Conservation (phyloP, 176 grass and related monocot genomes). For the Juncus effusus region DNA sequence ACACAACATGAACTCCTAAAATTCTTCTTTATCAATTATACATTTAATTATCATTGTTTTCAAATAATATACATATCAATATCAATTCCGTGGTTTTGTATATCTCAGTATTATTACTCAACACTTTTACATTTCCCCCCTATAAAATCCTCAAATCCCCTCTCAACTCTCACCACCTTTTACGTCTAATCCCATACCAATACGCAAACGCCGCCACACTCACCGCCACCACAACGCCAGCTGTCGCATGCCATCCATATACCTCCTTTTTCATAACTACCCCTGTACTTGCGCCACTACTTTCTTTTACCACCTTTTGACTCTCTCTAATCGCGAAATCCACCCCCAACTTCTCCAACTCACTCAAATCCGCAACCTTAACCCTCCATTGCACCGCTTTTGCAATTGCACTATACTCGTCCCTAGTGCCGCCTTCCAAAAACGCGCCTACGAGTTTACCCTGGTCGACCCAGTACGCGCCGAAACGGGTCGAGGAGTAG, state of each 20-base stretch:
- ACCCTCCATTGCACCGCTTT: slow-evolving; percentile 40
- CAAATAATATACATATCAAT: no score
- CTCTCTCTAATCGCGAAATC: slow-evolving; percentile 61
- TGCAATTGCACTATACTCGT: slow-evolving; percentile 67
- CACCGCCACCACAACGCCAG: slow-evolving; percentile 49
- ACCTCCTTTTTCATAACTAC: slow-evolving; percentile 32
- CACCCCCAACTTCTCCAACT: slow-evolving; percentile 60
- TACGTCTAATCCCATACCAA: slow-evolving; percentile 67
- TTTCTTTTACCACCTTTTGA: slow-evolving; percentile 39
- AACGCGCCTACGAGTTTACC: slow-evolving; percentile 57
- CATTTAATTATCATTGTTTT: no score
- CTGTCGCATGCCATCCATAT: slow-evolving; percentile 52
- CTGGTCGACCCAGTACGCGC: slow-evolving; percentile 76
- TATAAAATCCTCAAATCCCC: slow-evolving; percentile 3
- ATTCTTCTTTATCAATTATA: no score
- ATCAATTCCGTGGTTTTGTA: no score
- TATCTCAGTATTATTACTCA: no score
- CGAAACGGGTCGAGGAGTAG: slow-evolving; percentile 53
- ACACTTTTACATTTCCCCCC: background rate
- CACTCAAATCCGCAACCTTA: slow-evolving; percentile 38
- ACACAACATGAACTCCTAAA: no score
- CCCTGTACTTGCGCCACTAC: slow-evolving; percentile 22
- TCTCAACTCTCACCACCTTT: slow-evolving; percentile 40
- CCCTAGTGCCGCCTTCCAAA: slow-evolving; percentile 70
- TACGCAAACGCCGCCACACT: slow-evolving; percentile 59